These are phyloP conservation scores for Russula virescens DNA, from an alignment of 768 basidiomycete species.

Conservation along the genomic window DNA sequence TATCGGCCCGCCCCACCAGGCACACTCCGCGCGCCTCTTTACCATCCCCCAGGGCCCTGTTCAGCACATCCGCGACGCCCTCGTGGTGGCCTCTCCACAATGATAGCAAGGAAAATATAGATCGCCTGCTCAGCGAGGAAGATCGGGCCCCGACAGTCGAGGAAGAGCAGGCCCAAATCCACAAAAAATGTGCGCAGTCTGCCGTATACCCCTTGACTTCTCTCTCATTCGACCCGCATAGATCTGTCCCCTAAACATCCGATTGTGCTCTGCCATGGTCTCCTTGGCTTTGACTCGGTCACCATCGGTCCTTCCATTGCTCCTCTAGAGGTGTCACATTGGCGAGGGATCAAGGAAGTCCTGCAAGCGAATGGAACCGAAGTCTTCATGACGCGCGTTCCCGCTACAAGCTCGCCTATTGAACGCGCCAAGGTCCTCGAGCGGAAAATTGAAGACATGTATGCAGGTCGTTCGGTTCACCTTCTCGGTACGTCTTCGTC, in stretches of 20 bases:
- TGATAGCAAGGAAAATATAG: conserved; percentile 42
- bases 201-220: background rate
- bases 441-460: conserved; percentile 69
- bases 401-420: conserved; percentile 82
- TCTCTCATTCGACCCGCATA: conserved; percentile 29
- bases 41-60: background rate
- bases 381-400: conserved; percentile 90
- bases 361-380: conserved; percentile 84
- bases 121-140: conserved; percentile 45
- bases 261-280: conserved; percentile 91
- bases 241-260: conserved; percentile 79
- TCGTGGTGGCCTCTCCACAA: conserved; percentile 45
- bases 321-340: conserved; percentile 84
- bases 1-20: conserved; percentile 26
- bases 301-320: conserved; percentile 72
- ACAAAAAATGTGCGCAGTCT: conserved; percentile 53
- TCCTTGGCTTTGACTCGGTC: conserved; percentile 84
- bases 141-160: conserved; percentile 47
- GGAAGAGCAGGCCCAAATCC: conserved; percentile 41
- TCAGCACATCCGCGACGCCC: conserved; percentile 26
- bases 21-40: conserved; percentile 20
- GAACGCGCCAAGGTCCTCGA: conserved; percentile 91
- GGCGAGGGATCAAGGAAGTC: conserved; percentile 94
- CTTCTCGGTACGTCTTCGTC: conserved; percentile 54
- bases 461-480: conserved; percentile 81